Percentiles rank a stretch among this genome's conserved stretches.
Evolutionary conservation across 306 rosid species (phyloP).

Genomic region (Quercus gilva): DNA sequence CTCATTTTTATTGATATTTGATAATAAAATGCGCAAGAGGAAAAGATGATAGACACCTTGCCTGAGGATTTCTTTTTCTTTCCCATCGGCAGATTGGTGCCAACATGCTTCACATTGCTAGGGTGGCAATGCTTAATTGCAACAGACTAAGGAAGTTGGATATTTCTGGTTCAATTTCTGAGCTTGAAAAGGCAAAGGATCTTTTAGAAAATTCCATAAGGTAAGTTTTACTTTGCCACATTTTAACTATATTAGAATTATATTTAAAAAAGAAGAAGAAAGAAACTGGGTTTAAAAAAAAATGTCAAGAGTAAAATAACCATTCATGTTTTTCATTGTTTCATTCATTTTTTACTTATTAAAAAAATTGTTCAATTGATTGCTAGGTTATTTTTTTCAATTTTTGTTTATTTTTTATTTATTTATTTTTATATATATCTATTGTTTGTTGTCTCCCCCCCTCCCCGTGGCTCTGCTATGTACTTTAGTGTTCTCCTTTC

Average conservation of each 20-base stretch:
- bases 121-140: conserved; percentile 54
- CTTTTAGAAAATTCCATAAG: conserved; percentile 56
- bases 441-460: background rate
- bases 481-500: background rate
- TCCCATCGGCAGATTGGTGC: conserved; percentile 60
- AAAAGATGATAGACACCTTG: background rate
- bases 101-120: conserved; percentile 73
- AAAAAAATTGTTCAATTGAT: background rate
- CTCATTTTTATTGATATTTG: background rate
- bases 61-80: conserved; percentile 12
- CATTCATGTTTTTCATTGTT: background rate
- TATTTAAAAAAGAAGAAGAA: background rate
- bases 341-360: background rate
- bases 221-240: conserved; percentile 34
- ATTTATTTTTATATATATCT: too few species aligned
- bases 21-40: background rate
- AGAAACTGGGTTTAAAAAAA: background rate
- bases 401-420: background rate
- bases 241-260: conserved; percentile 13
- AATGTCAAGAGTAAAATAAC: background rate
- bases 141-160: conserved; percentile 37
- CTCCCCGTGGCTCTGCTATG: background rate
- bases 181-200: conserved; percentile 58
- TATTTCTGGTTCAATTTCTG: conserved; percentile 45
- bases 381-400: background rate